Conservation (phyloP, 163 green algal species). For the Trebouxia gelatinosa region DNA sequence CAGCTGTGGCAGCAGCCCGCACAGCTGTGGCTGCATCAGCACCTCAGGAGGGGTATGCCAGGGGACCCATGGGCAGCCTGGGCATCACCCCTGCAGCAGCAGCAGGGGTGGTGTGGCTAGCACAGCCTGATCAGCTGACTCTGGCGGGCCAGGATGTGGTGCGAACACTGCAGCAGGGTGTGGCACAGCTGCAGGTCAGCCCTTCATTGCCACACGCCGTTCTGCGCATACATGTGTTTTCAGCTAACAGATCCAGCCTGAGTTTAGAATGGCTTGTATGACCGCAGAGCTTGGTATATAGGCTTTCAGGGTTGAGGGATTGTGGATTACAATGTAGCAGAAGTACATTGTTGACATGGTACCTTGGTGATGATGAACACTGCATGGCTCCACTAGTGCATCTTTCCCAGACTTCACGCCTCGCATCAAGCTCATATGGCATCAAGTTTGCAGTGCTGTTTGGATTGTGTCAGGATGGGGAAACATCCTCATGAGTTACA, state of each 20-base stretch:
- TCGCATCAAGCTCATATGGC: background rate
- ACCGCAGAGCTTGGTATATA: background rate
- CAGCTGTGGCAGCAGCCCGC: slow-evolving; percentile 35
- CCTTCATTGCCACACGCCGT: too few relatives aligned
- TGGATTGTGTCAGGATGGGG: too few relatives aligned
- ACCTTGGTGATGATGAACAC: background rate
- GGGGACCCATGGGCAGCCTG: background rate
- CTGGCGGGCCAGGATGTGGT: slow-evolving; percentile 44
- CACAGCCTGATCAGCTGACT: slow-evolving; percentile 29
- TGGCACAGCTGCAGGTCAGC: slow-evolving; percentile 47
- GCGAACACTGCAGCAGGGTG: slow-evolving; percentile 49
- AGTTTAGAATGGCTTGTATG: background rate
- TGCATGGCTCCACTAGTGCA: background rate
- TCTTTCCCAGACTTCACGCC: background rate
- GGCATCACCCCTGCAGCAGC: background rate
- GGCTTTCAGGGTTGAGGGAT: too few relatives aligned
- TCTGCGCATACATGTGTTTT: too few relatives aligned
- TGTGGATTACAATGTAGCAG: too few relatives aligned
- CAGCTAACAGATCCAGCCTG: too few relatives aligned
- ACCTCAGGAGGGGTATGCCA: background rate
- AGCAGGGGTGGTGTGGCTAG: background rate
- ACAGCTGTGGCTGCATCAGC: slow-evolving; percentile 15
- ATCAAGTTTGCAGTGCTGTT: background rate
- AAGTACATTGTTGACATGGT: background rate
- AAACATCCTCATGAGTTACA: too few relatives aligned